Evolutionary conservation across 106 monocot species (phyloP).

Genomic region (Chionographis japonica): DNA sequence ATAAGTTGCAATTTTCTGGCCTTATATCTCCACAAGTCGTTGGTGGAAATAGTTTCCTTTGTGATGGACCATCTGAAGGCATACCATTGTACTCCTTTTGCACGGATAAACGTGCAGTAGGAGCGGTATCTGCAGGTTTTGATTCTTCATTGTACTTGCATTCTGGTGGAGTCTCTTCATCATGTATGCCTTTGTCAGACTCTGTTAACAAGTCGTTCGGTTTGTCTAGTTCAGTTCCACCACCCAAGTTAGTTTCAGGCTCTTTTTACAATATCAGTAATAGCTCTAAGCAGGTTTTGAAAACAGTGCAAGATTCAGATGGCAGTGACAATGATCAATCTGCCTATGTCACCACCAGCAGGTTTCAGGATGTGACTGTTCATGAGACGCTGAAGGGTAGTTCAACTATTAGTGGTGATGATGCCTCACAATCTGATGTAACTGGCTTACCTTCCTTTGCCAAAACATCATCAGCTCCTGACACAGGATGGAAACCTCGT

Average conservation of each 20-base stretch:
- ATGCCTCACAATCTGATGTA: conserved; percentile 42
- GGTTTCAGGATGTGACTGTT: conserved; percentile 61
- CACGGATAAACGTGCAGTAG: conserved; percentile 34
- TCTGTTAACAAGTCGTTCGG: conserved; percentile 42
- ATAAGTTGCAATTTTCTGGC: conserved; percentile 74
- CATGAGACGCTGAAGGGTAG: conserved; percentile 57
- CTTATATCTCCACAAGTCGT: conserved; percentile 63
- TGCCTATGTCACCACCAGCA: conserved; percentile 42
- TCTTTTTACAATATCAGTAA: conserved; percentile 64
- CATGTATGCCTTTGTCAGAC: conserved; percentile 53
- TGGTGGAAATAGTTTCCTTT: conserved; percentile 55
- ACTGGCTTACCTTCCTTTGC: conserved; percentile 45
- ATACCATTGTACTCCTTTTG: conserved; percentile 80
- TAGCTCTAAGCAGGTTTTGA: conserved; percentile 28
- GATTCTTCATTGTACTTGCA: conserved; percentile 46
- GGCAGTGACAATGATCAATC: conserved; percentile 43
- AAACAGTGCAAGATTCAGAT: conserved; percentile 24
- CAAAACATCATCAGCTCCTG: conserved; percentile 44
- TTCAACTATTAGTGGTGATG: conserved; percentile 54
- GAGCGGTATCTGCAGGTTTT: conserved; percentile 22
- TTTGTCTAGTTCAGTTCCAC: conserved; percentile 62
- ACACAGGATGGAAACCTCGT: conserved; percentile 81
- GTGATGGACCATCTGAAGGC: conserved; percentile 80
- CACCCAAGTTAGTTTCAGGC: conserved; percentile 67
- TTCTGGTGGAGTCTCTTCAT: conserved; percentile 44